Evolutionary conservation across 2,329 filamentous ascomycete genomes (phyloP).

Genomic region (Xylariaceae sp.): DNA sequence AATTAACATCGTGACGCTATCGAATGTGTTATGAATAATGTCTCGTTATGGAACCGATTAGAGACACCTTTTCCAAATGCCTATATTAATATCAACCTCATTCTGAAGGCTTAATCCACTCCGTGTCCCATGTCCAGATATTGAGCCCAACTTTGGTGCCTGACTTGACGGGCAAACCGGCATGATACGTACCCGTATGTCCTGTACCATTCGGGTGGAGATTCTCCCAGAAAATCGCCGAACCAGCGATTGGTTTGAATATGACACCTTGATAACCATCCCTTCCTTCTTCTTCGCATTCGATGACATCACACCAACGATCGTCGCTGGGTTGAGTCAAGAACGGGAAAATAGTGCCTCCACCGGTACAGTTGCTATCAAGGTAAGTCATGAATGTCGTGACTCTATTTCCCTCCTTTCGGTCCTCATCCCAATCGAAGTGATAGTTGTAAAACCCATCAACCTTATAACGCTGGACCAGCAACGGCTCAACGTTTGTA

Average conservation of each 20-base stretch:
- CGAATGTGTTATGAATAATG: too few relatives aligned
- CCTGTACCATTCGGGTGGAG: slow-evolving; percentile 10
- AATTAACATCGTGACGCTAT: too few relatives aligned
- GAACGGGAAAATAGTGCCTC: slow-evolving; percentile 12
- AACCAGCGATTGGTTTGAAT: slow-evolving; percentile 12
- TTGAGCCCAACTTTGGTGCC: slow-evolving; percentile 12
- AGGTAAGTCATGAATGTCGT: slow-evolving; percentile 14
- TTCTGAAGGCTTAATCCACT: slow-evolving; percentile 2
- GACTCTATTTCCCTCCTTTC: slow-evolving; percentile 1
- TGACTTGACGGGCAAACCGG: slow-evolving; percentile 9
- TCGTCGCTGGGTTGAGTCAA: slow-evolving; percentile 2
- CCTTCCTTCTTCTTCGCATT: slow-evolving; percentile 6
- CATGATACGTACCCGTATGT: slow-evolving; percentile 6
- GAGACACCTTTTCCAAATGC: too few relatives aligned
- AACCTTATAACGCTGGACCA: slow-evolving; percentile 5
- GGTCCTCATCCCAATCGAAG: slow-evolving; percentile 7
- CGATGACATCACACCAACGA: slow-evolving; percentile 12
- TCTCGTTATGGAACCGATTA: too few relatives aligned
- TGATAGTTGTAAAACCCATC: slow-evolving; percentile 13
- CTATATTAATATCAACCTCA: too few relatives aligned
- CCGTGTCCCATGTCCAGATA: slow-evolving; percentile 9
- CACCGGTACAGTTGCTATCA: slow-evolving; percentile 9
- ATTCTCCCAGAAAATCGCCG: slow-evolving; percentile 14
- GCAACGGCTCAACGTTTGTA: slow-evolving; percentile 2
- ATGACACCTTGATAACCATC: slow-evolving; percentile 9